phyloP scores from a whole-genome alignment of 2,329 filamentous ascomycete genomes.

The Exophiala lecanii-corni region DNA sequence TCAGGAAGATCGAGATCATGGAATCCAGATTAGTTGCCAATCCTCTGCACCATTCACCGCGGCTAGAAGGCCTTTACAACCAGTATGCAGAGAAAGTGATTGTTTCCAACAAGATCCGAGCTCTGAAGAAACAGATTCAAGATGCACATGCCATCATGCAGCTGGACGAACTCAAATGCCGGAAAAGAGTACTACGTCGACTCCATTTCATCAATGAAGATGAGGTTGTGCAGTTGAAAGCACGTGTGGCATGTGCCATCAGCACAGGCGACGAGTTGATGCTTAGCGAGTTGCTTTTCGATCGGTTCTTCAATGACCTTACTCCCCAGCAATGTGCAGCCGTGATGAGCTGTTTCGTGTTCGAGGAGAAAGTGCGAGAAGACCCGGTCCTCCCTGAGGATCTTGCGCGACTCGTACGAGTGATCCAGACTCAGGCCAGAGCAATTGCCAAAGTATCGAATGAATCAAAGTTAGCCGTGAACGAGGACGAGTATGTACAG shows the following conservation, averaged over 20 bases:
- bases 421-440: slow-evolving; percentile 81
- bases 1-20: slow-evolving; percentile 91
- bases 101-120: slow-evolving; percentile 74
- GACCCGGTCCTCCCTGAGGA: slow-evolving; percentile 70
- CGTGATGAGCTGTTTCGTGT: slow-evolving; percentile 89
- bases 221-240: slow-evolving; percentile 95
- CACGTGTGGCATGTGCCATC: slow-evolving; percentile 95
- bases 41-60: slow-evolving; percentile 83
- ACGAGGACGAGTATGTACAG: slow-evolving; percentile 88
- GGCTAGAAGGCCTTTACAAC: slow-evolving; percentile 77
- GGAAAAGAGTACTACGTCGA: slow-evolving; percentile 89
- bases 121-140: slow-evolving; percentile 78
- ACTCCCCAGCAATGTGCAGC: slow-evolving; percentile 82
- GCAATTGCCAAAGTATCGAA: slow-evolving; percentile 88
- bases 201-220: slow-evolving; percentile 93
- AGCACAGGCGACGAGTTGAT: slow-evolving; percentile 94
- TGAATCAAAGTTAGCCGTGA: slow-evolving; percentile 89
- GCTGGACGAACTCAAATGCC: slow-evolving; percentile 90
- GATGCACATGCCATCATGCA: slow-evolving; percentile 85
- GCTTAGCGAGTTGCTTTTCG: slow-evolving; percentile 88
- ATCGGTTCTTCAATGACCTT: slow-evolving; percentile 96
- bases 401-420: slow-evolving; percentile 75
- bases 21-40: slow-evolving; percentile 86
- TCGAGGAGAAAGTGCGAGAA: slow-evolving; percentile 89
- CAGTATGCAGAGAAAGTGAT: slow-evolving; percentile 79